A percentile compares a stretch with the other conserved stretches of the same genome.
Conservation (phyloP, 176 grass and related monocot species). For the Dactylis glomerata region DNA sequence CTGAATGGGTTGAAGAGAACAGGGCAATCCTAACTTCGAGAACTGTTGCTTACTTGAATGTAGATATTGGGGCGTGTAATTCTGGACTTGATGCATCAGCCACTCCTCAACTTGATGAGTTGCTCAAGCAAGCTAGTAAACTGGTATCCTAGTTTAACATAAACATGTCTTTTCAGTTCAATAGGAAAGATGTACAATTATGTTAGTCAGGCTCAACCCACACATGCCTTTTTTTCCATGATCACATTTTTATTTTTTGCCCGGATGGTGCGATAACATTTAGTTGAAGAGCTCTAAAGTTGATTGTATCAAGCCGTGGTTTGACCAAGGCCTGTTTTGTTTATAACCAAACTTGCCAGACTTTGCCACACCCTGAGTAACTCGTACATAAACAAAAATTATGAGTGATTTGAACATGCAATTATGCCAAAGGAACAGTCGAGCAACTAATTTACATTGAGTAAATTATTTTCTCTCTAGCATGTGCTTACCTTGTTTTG, state of each 20-base stretch:
- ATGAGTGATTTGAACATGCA: not conserved
- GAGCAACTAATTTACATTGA: not conserved
- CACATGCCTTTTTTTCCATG: not conserved
- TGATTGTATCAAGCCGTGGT: not conserved
- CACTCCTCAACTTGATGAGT: slow-evolving; percentile 84
- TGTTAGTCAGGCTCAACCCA: not conserved
- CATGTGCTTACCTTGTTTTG: not conserved
- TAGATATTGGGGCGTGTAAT: slow-evolving; percentile 54
- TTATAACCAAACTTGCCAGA: not conserved
- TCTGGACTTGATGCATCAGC: slow-evolving; percentile 52
- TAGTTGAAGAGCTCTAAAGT: not conserved
- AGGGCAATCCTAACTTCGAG: slow-evolving; percentile 59
- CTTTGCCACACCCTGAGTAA: not conserved
- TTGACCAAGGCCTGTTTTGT: not conserved
- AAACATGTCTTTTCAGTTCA: not conserved
- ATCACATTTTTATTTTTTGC: not conserved
- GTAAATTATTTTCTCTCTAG: not conserved
- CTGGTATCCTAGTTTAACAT: slow-evolving; percentile 38
- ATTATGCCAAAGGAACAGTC: slow-evolving; percentile 7
- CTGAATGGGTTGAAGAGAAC: slow-evolving; percentile 97
- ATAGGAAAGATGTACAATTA: not conserved
- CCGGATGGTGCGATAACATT: not conserved
- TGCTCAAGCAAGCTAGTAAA: slow-evolving; percentile 76
- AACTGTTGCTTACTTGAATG: slow-evolving; percentile 81
- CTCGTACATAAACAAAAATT: not conserved